Conservation (phyloP, 257 asterid species). For the Jacaranda copaia region DNA sequence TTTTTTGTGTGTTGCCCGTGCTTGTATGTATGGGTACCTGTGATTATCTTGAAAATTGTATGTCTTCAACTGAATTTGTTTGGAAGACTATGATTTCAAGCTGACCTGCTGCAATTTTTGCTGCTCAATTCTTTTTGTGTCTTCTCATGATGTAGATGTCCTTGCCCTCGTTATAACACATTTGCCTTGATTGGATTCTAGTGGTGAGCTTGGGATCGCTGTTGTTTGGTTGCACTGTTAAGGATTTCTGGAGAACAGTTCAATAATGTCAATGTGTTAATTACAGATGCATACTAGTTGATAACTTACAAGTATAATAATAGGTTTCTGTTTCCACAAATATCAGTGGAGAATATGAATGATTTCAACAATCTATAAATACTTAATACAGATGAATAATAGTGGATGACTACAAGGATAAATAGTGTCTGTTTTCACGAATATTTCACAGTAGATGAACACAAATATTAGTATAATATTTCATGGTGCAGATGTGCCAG, state of each 20-base stretch:
- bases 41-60: not conserved
- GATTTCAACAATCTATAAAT: too few relatives aligned
- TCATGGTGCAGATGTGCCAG: not conserved
- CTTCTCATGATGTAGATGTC: constrained; percentile 3
- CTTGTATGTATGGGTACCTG: not conserved
- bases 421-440: not conserved
- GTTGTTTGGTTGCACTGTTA: not conserved
- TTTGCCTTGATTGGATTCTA: not conserved
- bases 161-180: not conserved
- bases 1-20: not conserved
- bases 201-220: too few relatives aligned
- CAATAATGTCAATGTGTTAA: not conserved
- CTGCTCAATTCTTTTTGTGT: not conserved
- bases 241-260: too few relatives aligned
- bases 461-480: too few relatives aligned
- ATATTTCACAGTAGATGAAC: constrained; percentile 4
- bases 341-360: too few relatives aligned
- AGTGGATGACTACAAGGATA: constrained; percentile 13
- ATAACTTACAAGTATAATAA: constrained; percentile 4
- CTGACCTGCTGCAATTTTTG: not conserved
- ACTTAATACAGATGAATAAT: too few relatives aligned
- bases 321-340: not conserved
- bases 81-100: not conserved
- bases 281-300: not conserved
- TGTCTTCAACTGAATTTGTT: not conserved